Evolutionary conservation across 768 basidiomycete species (phyloP), one percentile per base, ranked within the genome.

Genomic region (Kwoniella sp.): DNA sequence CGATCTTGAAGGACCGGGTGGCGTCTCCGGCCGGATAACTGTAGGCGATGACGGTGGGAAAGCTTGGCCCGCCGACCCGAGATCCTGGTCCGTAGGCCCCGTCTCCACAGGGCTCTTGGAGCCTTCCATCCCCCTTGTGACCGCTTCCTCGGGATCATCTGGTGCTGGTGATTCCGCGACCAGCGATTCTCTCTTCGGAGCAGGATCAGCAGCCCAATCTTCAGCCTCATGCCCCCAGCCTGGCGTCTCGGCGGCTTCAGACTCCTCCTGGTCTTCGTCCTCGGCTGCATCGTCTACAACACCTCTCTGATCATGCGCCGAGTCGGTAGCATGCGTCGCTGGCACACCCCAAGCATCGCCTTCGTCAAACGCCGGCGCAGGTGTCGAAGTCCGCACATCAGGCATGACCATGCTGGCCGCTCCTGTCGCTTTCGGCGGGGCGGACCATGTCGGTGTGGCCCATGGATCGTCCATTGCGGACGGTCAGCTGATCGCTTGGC

Each of bases 401-500:
- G 48, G 48, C 23, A 44, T 53, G 27, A 29, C 9, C 17, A 44
- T 37, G 6, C 22, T 37, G 15, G 25, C 36, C 9, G 36, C 36
- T 19, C 59, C 46, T 3, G 60, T 50, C n/a, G 57, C 37, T 45
- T 60, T 59, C 2, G 63, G 48, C 10, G 53, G 52, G 8, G 54
- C 60, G 15, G 57, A 53, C 62, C 63, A 69, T 52, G 56, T 52
- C 41, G 62, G 56, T 10, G 62, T 46, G 34, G 67, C 60, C 67
- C 67, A 69, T 41, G 67, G 67, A 32, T 69, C 67, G 34, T 69
- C 67, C 61, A 55, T 55, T 1, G 0, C n/a, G n/a, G n/a, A n/a
- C n/a, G n/a, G n/a, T n/a, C n/a, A n/a, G n/a, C n/a, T n/a, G n/a
- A n/a, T n/a, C n/a, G n/a, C n/a, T n/a, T n/a, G n/a, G n/a, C n/a